Conservation (phyloP, 495 filamentous ascomycete genomes). For the Platismatia glauca region DNA sequence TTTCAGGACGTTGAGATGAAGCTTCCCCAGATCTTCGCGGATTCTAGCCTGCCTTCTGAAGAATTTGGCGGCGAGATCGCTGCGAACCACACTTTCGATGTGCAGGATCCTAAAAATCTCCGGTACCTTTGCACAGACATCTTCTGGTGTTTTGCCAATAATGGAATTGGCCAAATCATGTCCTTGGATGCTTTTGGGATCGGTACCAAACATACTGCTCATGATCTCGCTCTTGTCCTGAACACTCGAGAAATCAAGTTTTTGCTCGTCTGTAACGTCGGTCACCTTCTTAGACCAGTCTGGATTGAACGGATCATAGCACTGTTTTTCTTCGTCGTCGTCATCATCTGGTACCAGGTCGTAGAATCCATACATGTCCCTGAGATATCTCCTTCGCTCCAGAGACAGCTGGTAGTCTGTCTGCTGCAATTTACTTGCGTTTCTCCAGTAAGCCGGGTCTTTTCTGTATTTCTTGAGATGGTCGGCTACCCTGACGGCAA, state of each 20-base stretch:
- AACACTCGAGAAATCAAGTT: not conserved
- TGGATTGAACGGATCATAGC: not conserved
- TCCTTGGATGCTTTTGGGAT: not conserved
- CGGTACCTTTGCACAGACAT: slow-evolving; percentile 24
- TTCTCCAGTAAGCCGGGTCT: not conserved
- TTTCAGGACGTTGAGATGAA: slow-evolving; percentile 17
- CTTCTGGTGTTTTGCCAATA: not conserved
- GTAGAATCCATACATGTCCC: not conserved
- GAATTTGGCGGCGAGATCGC: slow-evolving; percentile 28
- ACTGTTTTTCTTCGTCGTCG: not conserved
- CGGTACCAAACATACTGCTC: not conserved
- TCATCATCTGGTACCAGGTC: not conserved
- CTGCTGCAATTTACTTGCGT: not conserved
- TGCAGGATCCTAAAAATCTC: slow-evolving; percentile 32
- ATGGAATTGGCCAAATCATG: not conserved
- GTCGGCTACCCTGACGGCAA: not conserved
- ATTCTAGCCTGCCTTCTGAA: slow-evolving; percentile 25
- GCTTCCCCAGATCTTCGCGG: slow-evolving; percentile 26
- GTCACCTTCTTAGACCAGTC: not conserved
- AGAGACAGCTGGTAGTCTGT: not conserved
- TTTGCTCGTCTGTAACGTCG: not conserved
- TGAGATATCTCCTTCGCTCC: not conserved
- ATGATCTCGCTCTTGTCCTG: not conserved
- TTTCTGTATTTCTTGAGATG: not conserved
- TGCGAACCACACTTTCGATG: slow-evolving; percentile 33